These are phyloP conservation scores for Rubia peregrina DNA, from an alignment of 305 asterid species.

Conservation along the genomic window DNA sequence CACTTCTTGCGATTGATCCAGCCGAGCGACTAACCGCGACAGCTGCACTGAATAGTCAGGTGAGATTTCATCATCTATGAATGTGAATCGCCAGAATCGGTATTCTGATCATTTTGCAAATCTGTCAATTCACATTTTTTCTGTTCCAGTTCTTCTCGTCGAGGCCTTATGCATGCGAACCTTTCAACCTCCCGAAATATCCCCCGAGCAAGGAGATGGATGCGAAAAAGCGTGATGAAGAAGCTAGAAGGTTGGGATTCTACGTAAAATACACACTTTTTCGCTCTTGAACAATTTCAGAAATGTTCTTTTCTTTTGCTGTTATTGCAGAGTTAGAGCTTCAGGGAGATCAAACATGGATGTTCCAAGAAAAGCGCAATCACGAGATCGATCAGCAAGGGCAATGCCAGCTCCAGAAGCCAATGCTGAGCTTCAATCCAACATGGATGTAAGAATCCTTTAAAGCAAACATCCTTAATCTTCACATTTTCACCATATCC, in stretches of 20 bases:
- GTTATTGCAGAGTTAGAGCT: slow-evolving; percentile 50
- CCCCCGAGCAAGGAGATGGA: slow-evolving; percentile 97
- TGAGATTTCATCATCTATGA: slow-evolving; percentile 32
- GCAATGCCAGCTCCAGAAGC: slow-evolving; percentile 88
- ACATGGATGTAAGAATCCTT: slow-evolving; percentile 54
- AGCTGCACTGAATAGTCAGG: slow-evolving; percentile 65
- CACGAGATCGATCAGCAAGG: slow-evolving; percentile 54
- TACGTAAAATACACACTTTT: not conserved
- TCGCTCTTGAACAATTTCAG: not conserved
- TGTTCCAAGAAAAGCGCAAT: slow-evolving; percentile 47
- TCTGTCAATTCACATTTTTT: not conserved
- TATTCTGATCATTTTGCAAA: not conserved
- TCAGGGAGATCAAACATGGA: slow-evolving; percentile 61
- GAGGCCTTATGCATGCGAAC: slow-evolving; percentile 75
- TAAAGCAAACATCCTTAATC: not conserved
- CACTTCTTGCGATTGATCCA: slow-evolving; percentile 80
- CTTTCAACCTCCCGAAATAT: slow-evolving; percentile 83
- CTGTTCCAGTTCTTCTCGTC: slow-evolving; percentile 61
- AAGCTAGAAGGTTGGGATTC: slow-evolving; percentile 65
- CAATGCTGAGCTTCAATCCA: slow-evolving; percentile 82
- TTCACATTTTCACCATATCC: not conserved
- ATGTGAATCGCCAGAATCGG: not conserved
- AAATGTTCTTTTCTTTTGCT: slow-evolving; percentile 7
- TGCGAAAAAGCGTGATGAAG: slow-evolving; percentile 84
- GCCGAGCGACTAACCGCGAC: slow-evolving; percentile 74